These are phyloP conservation scores for Calonectria multiphialidica DNA, from an alignment of 2,329 filamentous ascomycete species.

Conservation along the genomic window DNA sequence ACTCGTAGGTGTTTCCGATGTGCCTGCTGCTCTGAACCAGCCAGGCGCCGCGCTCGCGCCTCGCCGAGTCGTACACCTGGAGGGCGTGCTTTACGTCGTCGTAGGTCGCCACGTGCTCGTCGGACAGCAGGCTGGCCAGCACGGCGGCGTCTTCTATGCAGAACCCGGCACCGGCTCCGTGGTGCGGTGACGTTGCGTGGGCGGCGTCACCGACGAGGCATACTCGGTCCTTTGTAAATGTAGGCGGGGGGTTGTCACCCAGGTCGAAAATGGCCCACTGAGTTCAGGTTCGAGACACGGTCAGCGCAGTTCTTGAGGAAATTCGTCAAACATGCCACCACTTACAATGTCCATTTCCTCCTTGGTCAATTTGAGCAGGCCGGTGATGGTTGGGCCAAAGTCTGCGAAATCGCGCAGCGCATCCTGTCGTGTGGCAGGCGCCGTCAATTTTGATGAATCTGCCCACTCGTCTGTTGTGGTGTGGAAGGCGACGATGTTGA, in stretches of 20 bases:
- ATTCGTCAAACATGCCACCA: not conserved
- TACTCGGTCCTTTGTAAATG: constrained; percentile 7
- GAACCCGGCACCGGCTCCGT: constrained; percentile 20
- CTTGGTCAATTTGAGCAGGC: constrained; percentile 45
- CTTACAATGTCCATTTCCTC: constrained; percentile 41
- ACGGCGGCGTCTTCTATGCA: constrained; percentile 25
- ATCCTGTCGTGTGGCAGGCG: constrained; percentile 45
- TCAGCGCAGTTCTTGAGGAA: not conserved
- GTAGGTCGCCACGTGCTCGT: not conserved
- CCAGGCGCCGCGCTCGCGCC: constrained; percentile 14
- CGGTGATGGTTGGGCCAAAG: constrained; percentile 47
- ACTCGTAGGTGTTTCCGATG: constrained; percentile 23
- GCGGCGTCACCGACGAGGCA: constrained; percentile 24
- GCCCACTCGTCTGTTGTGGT: constrained; percentile 48
- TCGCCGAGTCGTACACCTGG: constrained; percentile 6
- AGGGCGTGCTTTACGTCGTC: constrained; percentile 1
- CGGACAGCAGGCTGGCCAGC: constrained; percentile 6
- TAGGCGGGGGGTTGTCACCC: constrained; percentile 14
- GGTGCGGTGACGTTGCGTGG: constrained; percentile 22
- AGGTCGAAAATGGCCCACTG: constrained; percentile 28
- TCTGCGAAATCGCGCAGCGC: constrained; percentile 50
- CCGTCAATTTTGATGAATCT: constrained; percentile 31
- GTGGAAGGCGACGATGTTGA: constrained; percentile 66
- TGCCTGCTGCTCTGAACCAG: constrained; percentile 20
- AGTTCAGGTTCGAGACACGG: not conserved